phyloP scores from a whole-genome alignment of 306 rosid species.

The Begonia loranthoides region DNA sequence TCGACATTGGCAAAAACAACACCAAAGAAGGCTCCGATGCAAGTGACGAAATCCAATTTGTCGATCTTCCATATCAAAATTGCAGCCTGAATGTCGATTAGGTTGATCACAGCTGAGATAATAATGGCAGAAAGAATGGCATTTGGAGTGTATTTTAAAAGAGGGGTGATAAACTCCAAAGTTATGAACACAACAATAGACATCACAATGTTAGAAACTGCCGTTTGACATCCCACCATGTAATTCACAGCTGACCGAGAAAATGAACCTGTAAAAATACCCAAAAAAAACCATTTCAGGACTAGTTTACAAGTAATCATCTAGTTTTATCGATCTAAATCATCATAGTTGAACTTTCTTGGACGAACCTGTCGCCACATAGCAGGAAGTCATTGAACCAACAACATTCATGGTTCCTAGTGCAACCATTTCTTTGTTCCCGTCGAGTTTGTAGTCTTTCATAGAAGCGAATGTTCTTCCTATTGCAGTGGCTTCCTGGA shows the following conservation, averaged over 20 bases:
- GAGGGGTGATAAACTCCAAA: conserved; percentile 71
- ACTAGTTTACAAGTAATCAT: conserved; percentile 9
- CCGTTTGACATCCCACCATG: conserved; percentile 93
- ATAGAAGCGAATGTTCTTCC: conserved; percentile 96
- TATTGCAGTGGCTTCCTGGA: conserved; percentile 85
- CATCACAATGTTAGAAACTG: conserved; percentile 88
- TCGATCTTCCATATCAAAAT: conserved; percentile 80
- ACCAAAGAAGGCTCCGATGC: conserved; percentile 96
- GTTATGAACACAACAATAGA: conserved; percentile 68
- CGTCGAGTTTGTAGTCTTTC: conserved; percentile 92
- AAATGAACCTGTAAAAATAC: conserved; percentile 61
- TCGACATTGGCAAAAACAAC: conserved; percentile 70
- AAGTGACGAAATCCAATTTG: conserved; percentile 78
- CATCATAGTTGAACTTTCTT: too few relatives aligned
- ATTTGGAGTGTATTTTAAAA: conserved; percentile 83
- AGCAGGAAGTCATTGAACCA: conserved; percentile 93
- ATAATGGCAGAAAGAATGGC: conserved; percentile 87
- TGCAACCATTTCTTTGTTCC: conserved; percentile 98
- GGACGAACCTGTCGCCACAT: conserved; percentile 69
- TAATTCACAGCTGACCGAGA: conserved; percentile 89
- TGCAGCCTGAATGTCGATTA: conserved; percentile 73
- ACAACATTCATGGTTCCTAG: conserved; percentile 84
- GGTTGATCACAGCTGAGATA: conserved; percentile 75
- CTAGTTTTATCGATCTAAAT: background rate
- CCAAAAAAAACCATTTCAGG: background rate